Evolutionary conservation across 2,329 filamentous ascomycete genomes (phyloP).

Genomic region (Penicillium fuscoglaucum): DNA sequence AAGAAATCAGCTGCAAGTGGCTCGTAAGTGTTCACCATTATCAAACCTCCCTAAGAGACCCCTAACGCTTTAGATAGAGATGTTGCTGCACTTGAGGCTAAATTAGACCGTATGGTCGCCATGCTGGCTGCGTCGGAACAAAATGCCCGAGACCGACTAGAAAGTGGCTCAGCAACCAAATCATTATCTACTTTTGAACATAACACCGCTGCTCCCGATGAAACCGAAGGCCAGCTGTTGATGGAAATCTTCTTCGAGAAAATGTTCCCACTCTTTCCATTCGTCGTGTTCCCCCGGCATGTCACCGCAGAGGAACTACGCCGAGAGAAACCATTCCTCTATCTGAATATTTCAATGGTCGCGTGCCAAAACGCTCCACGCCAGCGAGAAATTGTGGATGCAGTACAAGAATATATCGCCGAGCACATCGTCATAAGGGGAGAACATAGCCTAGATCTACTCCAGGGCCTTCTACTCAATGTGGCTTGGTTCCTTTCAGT

Average conservation of each 20-base stretch:
- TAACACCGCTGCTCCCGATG: constrained; percentile 1
- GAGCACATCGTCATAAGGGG: constrained; percentile 46
- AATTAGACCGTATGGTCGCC: constrained; percentile 30
- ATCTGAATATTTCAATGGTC: constrained; percentile 23
- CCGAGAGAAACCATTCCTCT: constrained; percentile 26
- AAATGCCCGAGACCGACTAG: constrained; percentile 3
- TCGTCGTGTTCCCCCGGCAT: constrained; percentile 22
- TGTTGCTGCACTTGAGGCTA: constrained; percentile 27
- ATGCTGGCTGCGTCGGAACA: constrained; percentile 23
- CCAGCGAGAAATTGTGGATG: constrained; percentile 16
- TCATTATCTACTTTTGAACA: constrained; percentile 4
- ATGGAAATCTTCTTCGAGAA: constrained; percentile 17
- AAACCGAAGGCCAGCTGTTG: constrained; percentile 12
- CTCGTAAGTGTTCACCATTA: constrained; percentile 11
- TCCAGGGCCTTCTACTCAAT: constrained; percentile 51
- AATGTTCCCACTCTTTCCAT: constrained; percentile 30
- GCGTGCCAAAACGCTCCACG: constrained; percentile 15
- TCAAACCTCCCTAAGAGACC: neutral
- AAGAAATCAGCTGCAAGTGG: constrained; percentile 1
- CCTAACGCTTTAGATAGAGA: constrained; percentile 18
- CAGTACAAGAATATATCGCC: constrained; percentile 38
- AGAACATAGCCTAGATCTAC: constrained; percentile 45
- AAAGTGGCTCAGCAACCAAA: constrained; percentile 5
- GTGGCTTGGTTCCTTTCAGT: constrained; percentile 47
- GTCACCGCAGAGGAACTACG: constrained; percentile 21